Evolutionary conservation across 140 eudicot species (phyloP).

Genomic region (Cichorium intybus): DNA sequence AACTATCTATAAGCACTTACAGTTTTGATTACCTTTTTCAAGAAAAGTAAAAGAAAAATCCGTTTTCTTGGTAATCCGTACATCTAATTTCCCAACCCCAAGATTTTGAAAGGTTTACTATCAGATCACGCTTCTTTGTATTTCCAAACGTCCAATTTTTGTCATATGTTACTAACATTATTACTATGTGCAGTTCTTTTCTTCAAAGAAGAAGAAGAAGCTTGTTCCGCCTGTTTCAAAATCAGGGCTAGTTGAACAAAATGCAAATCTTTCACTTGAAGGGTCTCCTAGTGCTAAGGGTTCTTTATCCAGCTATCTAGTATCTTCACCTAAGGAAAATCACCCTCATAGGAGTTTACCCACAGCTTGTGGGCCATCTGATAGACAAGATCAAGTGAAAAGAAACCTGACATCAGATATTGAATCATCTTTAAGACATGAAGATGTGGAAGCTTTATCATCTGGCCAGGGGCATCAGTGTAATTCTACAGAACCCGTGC

Average conservation of each 20-base stretch:
- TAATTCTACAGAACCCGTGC: slow-evolving; percentile 14
- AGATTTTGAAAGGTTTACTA: not conserved
- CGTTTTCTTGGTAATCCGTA: not conserved
- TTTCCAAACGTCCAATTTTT: not conserved
- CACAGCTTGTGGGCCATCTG: slow-evolving; percentile 34
- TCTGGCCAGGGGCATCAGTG: slow-evolving; percentile 1
- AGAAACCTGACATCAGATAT: slow-evolving; percentile 64
- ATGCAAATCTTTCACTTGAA: slow-evolving; percentile 42
- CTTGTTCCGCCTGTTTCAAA: slow-evolving; percentile 47
- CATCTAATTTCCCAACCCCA: not conserved
- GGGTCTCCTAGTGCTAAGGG: slow-evolving; percentile 85
- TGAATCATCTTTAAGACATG: slow-evolving; percentile 36
- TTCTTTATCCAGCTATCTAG: slow-evolving; percentile 62
- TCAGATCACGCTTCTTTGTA: not conserved
- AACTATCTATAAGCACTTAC: not conserved
- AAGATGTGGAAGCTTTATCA: slow-evolving; percentile 1
- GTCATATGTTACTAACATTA: slow-evolving; percentile 10
- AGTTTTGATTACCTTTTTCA: not conserved
- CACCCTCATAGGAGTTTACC: slow-evolving; percentile 29
- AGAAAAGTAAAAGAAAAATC: not conserved
- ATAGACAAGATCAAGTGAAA: slow-evolving; percentile 46
- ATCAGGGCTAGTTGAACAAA: slow-evolving; percentile 44
- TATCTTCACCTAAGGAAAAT: slow-evolving; percentile 50
- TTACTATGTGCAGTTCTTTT: slow-evolving; percentile 59
- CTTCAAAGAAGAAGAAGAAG: slow-evolving; percentile 80